A percentile compares a stretch with the other conserved stretches of the same genome.
Evolutionary conservation across 441 rosid species (phyloP).

Genomic region (Croton laevigatus): DNA sequence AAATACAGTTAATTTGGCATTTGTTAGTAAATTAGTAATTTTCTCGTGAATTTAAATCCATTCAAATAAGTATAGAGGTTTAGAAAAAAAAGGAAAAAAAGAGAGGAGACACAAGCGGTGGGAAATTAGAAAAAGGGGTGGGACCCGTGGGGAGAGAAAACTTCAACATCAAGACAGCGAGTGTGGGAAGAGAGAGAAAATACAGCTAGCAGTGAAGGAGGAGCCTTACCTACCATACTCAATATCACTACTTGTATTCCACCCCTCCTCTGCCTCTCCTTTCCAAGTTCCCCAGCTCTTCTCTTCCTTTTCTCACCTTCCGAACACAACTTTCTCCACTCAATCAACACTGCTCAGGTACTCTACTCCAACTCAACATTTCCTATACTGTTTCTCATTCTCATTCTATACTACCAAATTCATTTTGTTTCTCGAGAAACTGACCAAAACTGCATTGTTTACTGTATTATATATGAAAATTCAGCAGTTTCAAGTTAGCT

Average conservation of each 20-base stretch:
- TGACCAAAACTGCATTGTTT: not conserved
- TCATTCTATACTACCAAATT: not conserved
- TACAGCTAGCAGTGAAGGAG: constrained; percentile 84
- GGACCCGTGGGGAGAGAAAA: constrained; percentile 18
- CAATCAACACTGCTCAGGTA: too few relatives aligned
- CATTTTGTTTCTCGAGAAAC: constrained; percentile 10
- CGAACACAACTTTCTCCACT: not conserved
- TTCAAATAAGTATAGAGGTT: not conserved
- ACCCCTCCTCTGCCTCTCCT: constrained; percentile 19
- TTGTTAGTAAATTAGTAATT: too few relatives aligned
- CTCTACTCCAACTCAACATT: constrained; percentile 14
- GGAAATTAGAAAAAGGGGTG: not conserved
- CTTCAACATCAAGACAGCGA: constrained; percentile 30
- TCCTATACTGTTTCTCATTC: constrained; percentile 1
- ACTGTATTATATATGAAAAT: not conserved
- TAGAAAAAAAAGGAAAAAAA: not conserved
- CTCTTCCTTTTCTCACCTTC: constrained; percentile 4
- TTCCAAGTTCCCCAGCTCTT: not conserved
- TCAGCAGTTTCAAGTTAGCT: not conserved
- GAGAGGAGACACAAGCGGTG: not conserved
- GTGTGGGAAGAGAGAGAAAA: constrained; percentile 34
- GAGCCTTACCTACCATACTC: constrained; percentile 47
- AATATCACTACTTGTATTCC: not conserved
- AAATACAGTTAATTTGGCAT: too few relatives aligned
- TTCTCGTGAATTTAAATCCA: too few relatives aligned